Evolutionary conservation across 2,329 filamentous ascomycete species (phyloP), one percentile per base, ranked within the genome.

Genomic region (Claviceps maximensis): DNA sequence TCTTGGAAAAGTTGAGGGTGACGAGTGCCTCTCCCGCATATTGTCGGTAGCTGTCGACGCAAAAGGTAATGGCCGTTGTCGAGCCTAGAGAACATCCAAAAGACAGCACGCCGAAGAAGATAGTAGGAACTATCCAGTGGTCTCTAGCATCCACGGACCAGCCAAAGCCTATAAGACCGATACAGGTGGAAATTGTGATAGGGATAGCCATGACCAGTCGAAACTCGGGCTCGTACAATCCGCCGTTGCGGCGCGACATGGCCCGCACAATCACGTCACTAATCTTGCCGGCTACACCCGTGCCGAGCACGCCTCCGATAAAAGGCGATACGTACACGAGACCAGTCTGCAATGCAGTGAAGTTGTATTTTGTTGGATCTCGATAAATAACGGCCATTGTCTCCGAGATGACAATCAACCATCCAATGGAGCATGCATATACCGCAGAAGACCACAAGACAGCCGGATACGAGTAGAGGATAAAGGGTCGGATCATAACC

Each of bases 21-120:
- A 97, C 93, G 36, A 97, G 76, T 2, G 91, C 90, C 69, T 97
- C 91, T 21, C 89, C 90, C 0, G 91, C 91, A 67, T 95, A 96
- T 62, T 94, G 86, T 12, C 90, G 78, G 68, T 97, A 96, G 58
- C 84, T 89, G 69, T 97, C 91, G 8, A 97, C 89, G 52, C 86
- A 89, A 62, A 95, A 97, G 0, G 91, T 96, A 62, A 97, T 95
- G 21, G 88, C 78, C 0, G 90, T 97, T 0, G 91, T 96, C 29
- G 85, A 89, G 0, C 89, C 91, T 1, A 97, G 75, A 3, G 86
- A 87, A 69, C 91, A 96, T 1, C 91, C 93, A 63, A 97, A 96
- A 0, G 87, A 93, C 33, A 95, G 83, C 48, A 96, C 67, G 7
- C 91, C 91, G 59, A 97, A 96, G 71, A 97, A 96, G 4, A 95